phyloP scores from a whole-genome alignment of 305 asterid genomes.

The Solanum aculeatissimum region DNA sequence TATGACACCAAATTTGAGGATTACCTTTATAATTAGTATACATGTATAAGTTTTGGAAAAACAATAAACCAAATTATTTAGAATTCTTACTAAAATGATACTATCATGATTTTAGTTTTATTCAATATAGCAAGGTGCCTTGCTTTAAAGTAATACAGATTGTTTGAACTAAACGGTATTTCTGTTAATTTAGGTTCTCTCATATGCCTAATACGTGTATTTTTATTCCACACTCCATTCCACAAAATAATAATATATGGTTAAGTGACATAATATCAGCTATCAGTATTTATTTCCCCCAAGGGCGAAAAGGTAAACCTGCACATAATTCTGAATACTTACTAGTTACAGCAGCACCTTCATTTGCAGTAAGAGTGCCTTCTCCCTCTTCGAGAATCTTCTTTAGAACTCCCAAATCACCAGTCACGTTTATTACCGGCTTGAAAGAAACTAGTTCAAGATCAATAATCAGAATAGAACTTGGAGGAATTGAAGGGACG shows the following conservation, averaged over 20 bases:
- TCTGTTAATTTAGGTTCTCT: background rate
- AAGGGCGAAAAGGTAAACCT: background rate
- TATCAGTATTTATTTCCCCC: background rate
- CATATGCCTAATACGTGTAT: background rate
- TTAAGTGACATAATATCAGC: background rate
- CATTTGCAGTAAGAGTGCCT: constrained; percentile 47
- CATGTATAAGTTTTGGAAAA: background rate
- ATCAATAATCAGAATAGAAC: constrained; percentile 36
- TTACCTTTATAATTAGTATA: background rate
- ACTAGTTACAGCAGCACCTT: constrained; percentile 62
- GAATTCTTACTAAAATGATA: background rate
- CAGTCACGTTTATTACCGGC: constrained; percentile 45
- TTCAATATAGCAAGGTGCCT: background rate
- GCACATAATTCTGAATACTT: constrained; percentile 25
- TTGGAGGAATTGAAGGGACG: constrained; percentile 27
- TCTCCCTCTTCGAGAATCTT: constrained; percentile 62
- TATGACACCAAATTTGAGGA: background rate
- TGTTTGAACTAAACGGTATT: background rate
- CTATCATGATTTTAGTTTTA: background rate
- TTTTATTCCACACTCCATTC: background rate
- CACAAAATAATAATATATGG: background rate
- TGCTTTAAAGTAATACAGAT: background rate
- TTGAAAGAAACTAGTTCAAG: constrained; percentile 46
- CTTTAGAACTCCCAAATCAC: constrained; percentile 51
- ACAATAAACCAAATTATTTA: background rate